A percentile compares a stretch with the other conserved stretches of the same genome.
phyloP scores from a whole-genome alignment of 495 filamentous ascomycete species.

The Penicillium egyptiacum region DNA sequence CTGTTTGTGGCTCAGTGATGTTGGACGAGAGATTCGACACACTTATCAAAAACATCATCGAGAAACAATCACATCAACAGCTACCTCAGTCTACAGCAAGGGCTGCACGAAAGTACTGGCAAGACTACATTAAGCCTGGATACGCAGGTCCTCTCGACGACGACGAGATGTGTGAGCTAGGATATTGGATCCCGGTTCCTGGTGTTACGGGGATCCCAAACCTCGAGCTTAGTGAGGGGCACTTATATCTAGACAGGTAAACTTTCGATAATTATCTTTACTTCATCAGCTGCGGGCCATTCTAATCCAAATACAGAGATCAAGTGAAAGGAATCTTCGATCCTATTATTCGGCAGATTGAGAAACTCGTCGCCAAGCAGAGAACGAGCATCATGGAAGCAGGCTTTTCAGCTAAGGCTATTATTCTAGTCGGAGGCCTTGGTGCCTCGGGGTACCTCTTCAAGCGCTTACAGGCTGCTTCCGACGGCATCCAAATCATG shows the following conservation, averaged over 20 bases:
- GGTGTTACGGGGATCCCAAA: constrained; percentile 18
- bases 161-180: constrained; percentile 10
- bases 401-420: constrained; percentile 34
- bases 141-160: constrained; percentile 11
- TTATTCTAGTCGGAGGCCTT: constrained; percentile 72
- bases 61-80: constrained; percentile 9
- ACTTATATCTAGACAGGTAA: constrained; percentile 27
- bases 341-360: constrained; percentile 56
- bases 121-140: constrained; percentile 25
- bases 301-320: constrained; percentile 14
- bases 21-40: constrained; percentile 52
- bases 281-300: neutral
- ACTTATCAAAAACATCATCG: constrained; percentile 38
- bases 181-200: constrained; percentile 21
- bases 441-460: constrained; percentile 68
- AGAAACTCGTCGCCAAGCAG: constrained; percentile 60
- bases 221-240: constrained; percentile 15
- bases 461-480: constrained; percentile 47
- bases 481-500: constrained; percentile 51
- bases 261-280: neutral
- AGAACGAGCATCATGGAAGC: constrained; percentile 38
- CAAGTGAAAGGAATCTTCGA: constrained; percentile 56
- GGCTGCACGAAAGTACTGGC: constrained; percentile 22
- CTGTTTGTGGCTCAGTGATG: constrained; percentile 56
- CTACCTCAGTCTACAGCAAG: constrained; percentile 9